Conservation (phyloP, 371 early-diverging fungal species). For the Mucor lusitanicus region DNA sequence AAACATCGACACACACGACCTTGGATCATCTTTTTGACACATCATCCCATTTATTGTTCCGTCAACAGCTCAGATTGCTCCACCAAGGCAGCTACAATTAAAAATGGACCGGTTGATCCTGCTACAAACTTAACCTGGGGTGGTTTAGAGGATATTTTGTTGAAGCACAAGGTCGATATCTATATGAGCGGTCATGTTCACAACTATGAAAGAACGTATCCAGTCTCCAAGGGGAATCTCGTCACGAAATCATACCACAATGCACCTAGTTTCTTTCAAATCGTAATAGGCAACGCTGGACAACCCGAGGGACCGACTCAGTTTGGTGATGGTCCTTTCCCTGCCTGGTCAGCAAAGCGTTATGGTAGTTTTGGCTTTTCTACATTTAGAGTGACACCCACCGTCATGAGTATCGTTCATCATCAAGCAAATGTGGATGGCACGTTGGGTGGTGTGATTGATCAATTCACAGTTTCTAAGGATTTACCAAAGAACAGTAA, state of each 20-base stretch:
- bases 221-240: slow-evolving; percentile 28
- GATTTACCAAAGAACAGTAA: neutral
- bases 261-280: slow-evolving; percentile 33
- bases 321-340: slow-evolving; percentile 24
- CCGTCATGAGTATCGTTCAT: slow-evolving; percentile 29
- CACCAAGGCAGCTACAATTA: slow-evolving; percentile 27
- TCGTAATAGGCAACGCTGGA: slow-evolving; percentile 41
- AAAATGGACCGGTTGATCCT: slow-evolving; percentile 20
- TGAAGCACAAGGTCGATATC: slow-evolving; percentile 31
- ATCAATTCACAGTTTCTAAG: slow-evolving; percentile 34
- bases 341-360: slow-evolving; percentile 42
- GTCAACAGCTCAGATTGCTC: slow-evolving; percentile 27
- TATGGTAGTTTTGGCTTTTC: slow-evolving; percentile 43
- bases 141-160: slow-evolving; percentile 30
- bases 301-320: slow-evolving; percentile 30
- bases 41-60: slow-evolving; percentile 42
- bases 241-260: slow-evolving; percentile 35
- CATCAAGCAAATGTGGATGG: slow-evolving; percentile 33
- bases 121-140: slow-evolving; percentile 20
- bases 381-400: slow-evolving; percentile 31
- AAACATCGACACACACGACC: slow-evolving; percentile 36
- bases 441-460: slow-evolving; percentile 29
- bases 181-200: slow-evolving; percentile 42
- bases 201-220: slow-evolving; percentile 46
- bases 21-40: slow-evolving; percentile 46